Conservation (phyloP, 371 early-diverging fungal species). For the Thermomucor indicae-seudaticae region DNA sequence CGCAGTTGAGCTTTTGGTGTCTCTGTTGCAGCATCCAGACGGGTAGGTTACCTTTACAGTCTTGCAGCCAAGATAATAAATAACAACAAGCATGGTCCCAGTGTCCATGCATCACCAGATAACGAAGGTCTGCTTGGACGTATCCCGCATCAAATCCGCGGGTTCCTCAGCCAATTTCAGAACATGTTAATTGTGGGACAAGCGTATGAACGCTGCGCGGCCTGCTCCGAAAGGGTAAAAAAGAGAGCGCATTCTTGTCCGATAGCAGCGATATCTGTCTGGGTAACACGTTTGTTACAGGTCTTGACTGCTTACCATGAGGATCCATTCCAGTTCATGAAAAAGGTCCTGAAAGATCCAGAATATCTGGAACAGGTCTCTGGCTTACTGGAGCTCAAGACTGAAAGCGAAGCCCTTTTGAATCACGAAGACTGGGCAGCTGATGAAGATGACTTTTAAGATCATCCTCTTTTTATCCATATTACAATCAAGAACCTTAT, state of each 20-base stretch:
- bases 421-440: constrained; percentile 58
- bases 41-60: constrained; percentile 57
- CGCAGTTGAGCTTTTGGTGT: constrained; percentile 89
- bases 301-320: constrained; percentile 60
- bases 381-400: constrained; percentile 72
- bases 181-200: constrained; percentile 84
- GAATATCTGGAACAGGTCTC: constrained; percentile 79
- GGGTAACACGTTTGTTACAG: constrained; percentile 6
- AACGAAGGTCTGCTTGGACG: constrained; percentile 49
- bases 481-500: too few species aligned
- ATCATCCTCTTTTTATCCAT: background rate
- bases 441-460: constrained; percentile 39
- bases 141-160: constrained; percentile 92
- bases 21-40: constrained; percentile 78
- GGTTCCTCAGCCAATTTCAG: constrained; percentile 81
- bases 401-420: constrained; percentile 63
- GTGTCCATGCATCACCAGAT: background rate
- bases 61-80: background rate
- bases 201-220: constrained; percentile 86
- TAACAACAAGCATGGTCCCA: background rate
- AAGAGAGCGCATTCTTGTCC: background rate
- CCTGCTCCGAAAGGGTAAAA: constrained; percentile 73
- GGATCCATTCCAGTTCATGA: constrained; percentile 68
- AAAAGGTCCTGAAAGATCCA: constrained; percentile 67
- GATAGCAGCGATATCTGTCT: background rate